These are phyloP conservation scores for Lithocarpus polystachyus DNA, from an alignment of 306 rosid genomes.

Conservation along the genomic window DNA sequence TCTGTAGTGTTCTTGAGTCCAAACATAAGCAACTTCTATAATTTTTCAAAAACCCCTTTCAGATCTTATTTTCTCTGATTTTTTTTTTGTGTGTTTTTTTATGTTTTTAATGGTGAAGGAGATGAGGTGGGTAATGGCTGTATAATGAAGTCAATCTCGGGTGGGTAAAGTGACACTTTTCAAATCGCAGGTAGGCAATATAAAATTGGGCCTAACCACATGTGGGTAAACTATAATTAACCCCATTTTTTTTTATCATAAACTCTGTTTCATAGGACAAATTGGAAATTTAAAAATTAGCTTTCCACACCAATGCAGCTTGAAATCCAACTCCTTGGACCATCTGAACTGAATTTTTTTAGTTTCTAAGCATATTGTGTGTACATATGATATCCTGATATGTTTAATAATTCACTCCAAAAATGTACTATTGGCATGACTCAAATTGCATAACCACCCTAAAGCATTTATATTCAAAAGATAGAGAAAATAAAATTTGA, in stretches of 20 bases:
- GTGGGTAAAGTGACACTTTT: too few relatives aligned
- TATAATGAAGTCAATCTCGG: too few relatives aligned
- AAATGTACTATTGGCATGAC: not conserved
- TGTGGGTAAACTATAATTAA: too few relatives aligned
- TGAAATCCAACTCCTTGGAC: slow-evolving; percentile 11
- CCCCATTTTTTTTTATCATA: not conserved
- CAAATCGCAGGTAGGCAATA: too few relatives aligned
- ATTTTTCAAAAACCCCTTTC: too few relatives aligned
- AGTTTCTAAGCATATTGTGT: not conserved
- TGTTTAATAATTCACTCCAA: not conserved
- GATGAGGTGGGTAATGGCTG: too few relatives aligned
- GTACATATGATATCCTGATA: not conserved
- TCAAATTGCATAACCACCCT: not conserved
- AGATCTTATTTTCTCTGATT: too few relatives aligned
- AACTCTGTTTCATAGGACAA: not conserved
- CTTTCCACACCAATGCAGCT: slow-evolving; percentile 1
- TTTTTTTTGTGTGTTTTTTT: too few relatives aligned
- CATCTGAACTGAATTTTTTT: slow-evolving; percentile 4
- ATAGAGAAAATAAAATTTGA: not conserved
- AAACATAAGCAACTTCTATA: too few relatives aligned
- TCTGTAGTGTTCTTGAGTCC: too few relatives aligned
- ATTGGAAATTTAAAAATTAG: not conserved
- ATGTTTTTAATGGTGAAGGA: too few relatives aligned
- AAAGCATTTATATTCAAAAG: not conserved
- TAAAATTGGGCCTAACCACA: too few relatives aligned